Evolutionary conservation across 192 early-diverging fungal genomes (phyloP).

Genomic region (Coemansia sp.): DNA sequence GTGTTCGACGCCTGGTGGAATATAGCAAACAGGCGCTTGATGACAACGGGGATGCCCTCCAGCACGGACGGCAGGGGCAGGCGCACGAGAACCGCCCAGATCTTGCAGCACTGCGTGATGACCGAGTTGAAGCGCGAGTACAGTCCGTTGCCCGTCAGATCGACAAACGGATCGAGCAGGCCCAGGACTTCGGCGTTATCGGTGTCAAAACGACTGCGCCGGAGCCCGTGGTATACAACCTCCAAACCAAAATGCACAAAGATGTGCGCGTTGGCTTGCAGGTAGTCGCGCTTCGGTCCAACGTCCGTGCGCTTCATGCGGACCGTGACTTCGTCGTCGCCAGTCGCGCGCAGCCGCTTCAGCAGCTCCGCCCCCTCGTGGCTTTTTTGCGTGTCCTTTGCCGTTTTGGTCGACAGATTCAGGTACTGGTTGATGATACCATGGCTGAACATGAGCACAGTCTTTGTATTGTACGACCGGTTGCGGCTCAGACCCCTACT

Average conservation of each 20-base stretch:
- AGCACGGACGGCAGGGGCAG: conserved; percentile 73
- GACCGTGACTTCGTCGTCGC: conserved; percentile 65
- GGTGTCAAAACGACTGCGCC: conserved; percentile 61
- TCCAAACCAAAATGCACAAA: conserved; percentile 95
- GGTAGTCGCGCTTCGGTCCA: conserved; percentile 69
- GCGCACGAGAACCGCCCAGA: conserved; percentile 73
- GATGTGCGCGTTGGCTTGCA: conserved; percentile 82
- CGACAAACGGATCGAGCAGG: conserved; percentile 82
- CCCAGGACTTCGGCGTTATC: conserved; percentile 62
- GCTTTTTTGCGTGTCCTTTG: conserved; percentile 59
- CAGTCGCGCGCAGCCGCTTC: conserved; percentile 39
- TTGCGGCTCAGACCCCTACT: conserved; percentile 82
- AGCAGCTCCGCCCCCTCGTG: conserved; percentile 63
- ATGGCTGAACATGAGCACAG: conserved; percentile 83
- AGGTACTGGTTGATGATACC: conserved; percentile 87
- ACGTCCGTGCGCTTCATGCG: conserved; percentile 67
- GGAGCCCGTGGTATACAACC: conserved; percentile 76
- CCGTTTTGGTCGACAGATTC: conserved; percentile 63
- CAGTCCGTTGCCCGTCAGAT: conserved; percentile 76
- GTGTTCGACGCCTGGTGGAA: conserved; percentile 66
- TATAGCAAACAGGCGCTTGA: conserved; percentile 80
- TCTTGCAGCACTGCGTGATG: conserved; percentile 68
- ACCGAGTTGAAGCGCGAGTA: conserved; percentile 82
- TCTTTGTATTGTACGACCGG: conserved; percentile 61
- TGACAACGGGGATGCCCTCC: conserved; percentile 67